phyloP scores from a whole-genome alignment of 352 stramenopile species.

The Globisporangium acanthophoron region DNA sequence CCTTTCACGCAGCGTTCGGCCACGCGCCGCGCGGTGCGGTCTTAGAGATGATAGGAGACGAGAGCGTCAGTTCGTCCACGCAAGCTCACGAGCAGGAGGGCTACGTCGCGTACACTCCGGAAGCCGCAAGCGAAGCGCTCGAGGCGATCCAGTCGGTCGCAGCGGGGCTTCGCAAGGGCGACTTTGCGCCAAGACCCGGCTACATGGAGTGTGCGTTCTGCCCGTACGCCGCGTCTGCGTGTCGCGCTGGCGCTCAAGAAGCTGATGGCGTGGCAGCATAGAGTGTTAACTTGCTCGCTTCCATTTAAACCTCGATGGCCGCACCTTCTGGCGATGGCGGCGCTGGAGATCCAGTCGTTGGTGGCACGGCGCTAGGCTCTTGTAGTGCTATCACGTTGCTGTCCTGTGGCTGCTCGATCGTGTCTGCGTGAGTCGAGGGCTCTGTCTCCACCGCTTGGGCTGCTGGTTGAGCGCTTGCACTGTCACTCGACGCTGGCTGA shows the following conservation, averaged over 20 bases:
- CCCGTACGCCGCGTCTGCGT: constrained; percentile 57
- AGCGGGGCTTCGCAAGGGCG: constrained; percentile 28
- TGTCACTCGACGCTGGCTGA: background rate
- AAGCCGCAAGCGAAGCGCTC: constrained; percentile 28
- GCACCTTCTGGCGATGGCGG: background rate
- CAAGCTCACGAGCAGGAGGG: constrained; percentile 16
- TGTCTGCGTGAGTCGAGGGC: background rate
- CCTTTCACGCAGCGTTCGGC: constrained; percentile 54
- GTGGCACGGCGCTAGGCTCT: background rate
- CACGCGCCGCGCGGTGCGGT: constrained; percentile 42
- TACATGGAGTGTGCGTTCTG: constrained; percentile 71
- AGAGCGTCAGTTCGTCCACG: background rate
- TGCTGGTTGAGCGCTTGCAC: background rate
- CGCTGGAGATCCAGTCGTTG: background rate
- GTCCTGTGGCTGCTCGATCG: background rate
- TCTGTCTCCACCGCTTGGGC: background rate
- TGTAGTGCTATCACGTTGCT: background rate
- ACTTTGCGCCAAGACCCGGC: constrained; percentile 49
- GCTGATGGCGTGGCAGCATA: background rate
- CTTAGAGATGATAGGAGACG: constrained; percentile 51
- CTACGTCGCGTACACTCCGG: constrained; percentile 33
- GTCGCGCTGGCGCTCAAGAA: constrained; percentile 22
- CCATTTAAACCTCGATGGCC: constrained; percentile 4
- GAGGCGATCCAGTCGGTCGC: constrained; percentile 31
- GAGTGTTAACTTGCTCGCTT: too few relatives aligned